Conservation (phyloP, 1,139 yeast species). For the Yamadazyma taylorii region DNA sequence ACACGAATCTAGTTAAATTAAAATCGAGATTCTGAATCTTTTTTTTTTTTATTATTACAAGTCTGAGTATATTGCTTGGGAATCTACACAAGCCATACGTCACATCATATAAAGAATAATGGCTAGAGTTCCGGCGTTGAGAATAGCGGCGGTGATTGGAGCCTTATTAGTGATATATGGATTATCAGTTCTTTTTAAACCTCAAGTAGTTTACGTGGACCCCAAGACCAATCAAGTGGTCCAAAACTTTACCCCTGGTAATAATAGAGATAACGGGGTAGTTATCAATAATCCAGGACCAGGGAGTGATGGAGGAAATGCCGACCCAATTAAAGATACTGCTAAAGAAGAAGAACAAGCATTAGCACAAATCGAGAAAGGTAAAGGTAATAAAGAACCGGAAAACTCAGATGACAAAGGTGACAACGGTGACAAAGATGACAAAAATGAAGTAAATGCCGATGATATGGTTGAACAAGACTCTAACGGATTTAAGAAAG, state of each 20-base stretch:
- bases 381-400: neutral
- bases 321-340: constrained; percentile 19
- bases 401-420: neutral
- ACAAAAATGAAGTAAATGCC: constrained; percentile 8
- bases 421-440: neutral
- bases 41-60: neutral
- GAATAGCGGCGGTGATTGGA: constrained; percentile 19
- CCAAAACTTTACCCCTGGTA: constrained; percentile 13
- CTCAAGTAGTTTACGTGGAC: constrained; percentile 27
- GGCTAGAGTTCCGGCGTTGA: constrained; percentile 22
- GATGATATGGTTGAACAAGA: too few relatives aligned
- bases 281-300: neutral
- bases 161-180: constrained; percentile 21
- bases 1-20: too few relatives aligned
- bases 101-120: too few relatives aligned
- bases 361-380: constrained; percentile 11
- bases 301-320: constrained; percentile 3
- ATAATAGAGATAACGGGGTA: neutral
- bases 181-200: constrained; percentile 17
- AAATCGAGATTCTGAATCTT: too few relatives aligned
- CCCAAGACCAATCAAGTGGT: constrained; percentile 21
- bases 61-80: too few relatives aligned
- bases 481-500: too few relatives aligned
- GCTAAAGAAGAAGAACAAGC: constrained; percentile 17
- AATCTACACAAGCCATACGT: too few relatives aligned